Evolutionary conservation across 2,329 filamentous ascomycete species (phyloP), one percentile per base, ranked within the genome.

Genomic region (Cordyceps javanica): DNA sequence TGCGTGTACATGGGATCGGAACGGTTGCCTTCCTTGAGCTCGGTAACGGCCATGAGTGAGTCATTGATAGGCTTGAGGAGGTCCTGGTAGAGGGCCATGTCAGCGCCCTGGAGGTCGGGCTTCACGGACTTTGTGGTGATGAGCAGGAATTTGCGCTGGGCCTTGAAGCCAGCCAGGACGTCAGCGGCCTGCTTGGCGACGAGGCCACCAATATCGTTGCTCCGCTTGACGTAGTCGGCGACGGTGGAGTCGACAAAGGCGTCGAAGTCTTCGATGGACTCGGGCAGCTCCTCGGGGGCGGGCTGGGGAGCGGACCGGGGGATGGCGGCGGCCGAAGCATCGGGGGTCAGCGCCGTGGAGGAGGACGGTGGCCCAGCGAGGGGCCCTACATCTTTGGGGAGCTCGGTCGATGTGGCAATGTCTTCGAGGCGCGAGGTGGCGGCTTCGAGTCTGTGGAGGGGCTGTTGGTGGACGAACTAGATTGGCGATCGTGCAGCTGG

Each of bases 341-440:
- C 53, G 30, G 53, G 32, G 32, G 25, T 48, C n/a, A 21, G 26
- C 2, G 32, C 34, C 16, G 55, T 6, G 60, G 59, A 14, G 59
- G 48, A 61, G 14, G 70, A 70, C 13, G 72, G 66, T 9, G 73
- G 64, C 58, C 73, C 72, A 49, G 74, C 72, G 36, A 77, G 72
- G 30, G 75, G 71, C 61, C 80, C 73, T 41, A 75, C 75, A 61
- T 76, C 77, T 67, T 75, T 80, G 57, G 80, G 79, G 3, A 81
- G 72, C 64, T 88, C 86, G 56, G 82, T 84, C 16, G 90, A 88
- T 63, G 89, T 86, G 46, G 94, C 93, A 68, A 99, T 96, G 72
- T 99, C 94, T 77, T 99, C 94, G 58, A 99, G 85, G 59, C 94
- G 87, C 62, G 91, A 94, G 54, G 94, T 99, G 39, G 94, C 94